Evolutionary conservation across 768 basidiomycete genomes (phyloP), one percentile per base, ranked within the genome.

Genomic region (Austroboletus eburneus): DNA sequence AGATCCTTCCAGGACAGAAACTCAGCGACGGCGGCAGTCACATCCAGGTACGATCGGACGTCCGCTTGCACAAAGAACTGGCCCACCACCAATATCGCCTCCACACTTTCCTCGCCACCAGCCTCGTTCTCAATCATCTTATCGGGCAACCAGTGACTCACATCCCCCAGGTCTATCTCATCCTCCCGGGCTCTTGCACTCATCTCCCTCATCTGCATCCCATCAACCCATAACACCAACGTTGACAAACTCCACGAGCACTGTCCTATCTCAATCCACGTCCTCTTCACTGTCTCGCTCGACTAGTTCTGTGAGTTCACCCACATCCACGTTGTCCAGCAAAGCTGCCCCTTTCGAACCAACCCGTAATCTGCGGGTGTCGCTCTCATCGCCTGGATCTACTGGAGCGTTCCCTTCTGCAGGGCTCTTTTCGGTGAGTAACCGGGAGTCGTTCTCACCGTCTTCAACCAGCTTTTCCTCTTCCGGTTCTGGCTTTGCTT

Each of bases 341-440:
- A 74, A 71, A 32, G 80, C 79, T 2, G 68, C 72, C 4, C 74
- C 78, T 14, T 81, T 81, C 44, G 79, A 81, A 54, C 79, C 78
- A 2, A 68, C 62, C 3, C 61, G 60, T n/a, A 54, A 45, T 21
- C 40, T 65, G 32, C 55, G 61, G 17, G 37, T 51, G 9, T 61
- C 64, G 20, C 52, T 61, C 24, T 54, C 63, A 5, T 52, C 56
- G 5, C 42, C 65, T 1, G 24, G 39, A 10, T 22, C 59, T 3
- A 49, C 65, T 10, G 49, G 50, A 0, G n/a, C 27, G 8, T 49
- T 58, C 38, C 36, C 52, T 35, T 47, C 61, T 0, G 30, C 45
- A 8, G 47, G 54, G 6, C 20, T 45, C 18, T 38, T 52, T 23
- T 43, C 59, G 16, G 47, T 45, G 46, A 48, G 39, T 17, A 39